These are phyloP conservation scores for Rhizopus delemar DNA, from an alignment of 371 early-diverging fungal genomes.

Conservation along the genomic window DNA sequence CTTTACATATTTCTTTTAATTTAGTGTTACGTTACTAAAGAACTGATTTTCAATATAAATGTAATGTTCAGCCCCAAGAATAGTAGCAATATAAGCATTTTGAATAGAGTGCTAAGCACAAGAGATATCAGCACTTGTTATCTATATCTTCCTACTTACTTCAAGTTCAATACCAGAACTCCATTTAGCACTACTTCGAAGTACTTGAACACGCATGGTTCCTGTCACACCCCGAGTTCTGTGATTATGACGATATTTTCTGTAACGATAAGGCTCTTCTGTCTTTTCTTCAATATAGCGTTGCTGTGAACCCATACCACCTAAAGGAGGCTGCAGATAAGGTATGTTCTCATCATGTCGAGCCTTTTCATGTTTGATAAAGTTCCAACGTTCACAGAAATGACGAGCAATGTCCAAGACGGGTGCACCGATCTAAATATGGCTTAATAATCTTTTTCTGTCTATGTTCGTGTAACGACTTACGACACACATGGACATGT, in stretches of 20 bases:
- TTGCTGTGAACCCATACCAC: slow-evolving; percentile 37
- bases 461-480: slow-evolving; percentile 17
- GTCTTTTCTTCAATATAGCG: slow-evolving; percentile 28
- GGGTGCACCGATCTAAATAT: slow-evolving; percentile 65
- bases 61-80: slow-evolving; percentile 77
- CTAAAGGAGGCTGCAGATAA: slow-evolving; percentile 49
- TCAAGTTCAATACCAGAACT: slow-evolving; percentile 63
- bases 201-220: slow-evolving; percentile 68
- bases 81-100: slow-evolving; percentile 79
- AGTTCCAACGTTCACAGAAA: slow-evolving; percentile 94
- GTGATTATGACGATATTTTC: slow-evolving; percentile 32
- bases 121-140: not conserved
- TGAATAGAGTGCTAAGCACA: slow-evolving; percentile 74
- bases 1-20: not conserved
- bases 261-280: slow-evolving; percentile 14
- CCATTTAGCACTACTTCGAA: slow-evolving; percentile 72
- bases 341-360: slow-evolving; percentile 36
- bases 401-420: slow-evolving; percentile 87
- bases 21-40: slow-evolving; percentile 63
- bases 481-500: slow-evolving; percentile 76
- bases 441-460: slow-evolving; percentile 1
- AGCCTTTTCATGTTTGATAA: slow-evolving; percentile 65
- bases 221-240: slow-evolving; percentile 42
- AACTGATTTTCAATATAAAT: slow-evolving; percentile 97
- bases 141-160: slow-evolving; percentile 18